phyloP scores from a whole-genome alignment of 1,139 yeast genomes.

The Spathaspora sp. region DNA sequence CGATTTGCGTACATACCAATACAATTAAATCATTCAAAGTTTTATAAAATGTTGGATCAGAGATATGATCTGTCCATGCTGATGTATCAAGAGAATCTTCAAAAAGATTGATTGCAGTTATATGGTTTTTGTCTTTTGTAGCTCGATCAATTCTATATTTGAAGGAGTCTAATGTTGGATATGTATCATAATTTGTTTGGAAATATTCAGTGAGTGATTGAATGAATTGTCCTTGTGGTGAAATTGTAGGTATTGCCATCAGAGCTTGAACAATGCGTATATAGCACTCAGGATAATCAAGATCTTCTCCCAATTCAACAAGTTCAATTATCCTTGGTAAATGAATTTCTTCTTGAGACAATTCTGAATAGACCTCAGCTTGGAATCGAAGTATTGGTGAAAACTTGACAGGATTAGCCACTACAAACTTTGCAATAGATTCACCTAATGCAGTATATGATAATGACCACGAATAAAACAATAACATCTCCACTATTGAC shows the following conservation, averaged over 20 bases:
- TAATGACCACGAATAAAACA: conserved; percentile 16
- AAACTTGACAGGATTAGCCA: conserved; percentile 24
- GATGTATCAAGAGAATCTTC: conserved; percentile 29
- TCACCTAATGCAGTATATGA: conserved; percentile 10
- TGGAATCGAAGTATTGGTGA: conserved; percentile 21
- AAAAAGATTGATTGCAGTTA: conserved; percentile 30
- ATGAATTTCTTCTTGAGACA: background rate
- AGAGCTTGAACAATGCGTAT: conserved; percentile 20
- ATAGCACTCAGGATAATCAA: conserved; percentile 15
- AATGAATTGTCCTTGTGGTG: conserved; percentile 23
- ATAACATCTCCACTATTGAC: conserved; percentile 19
- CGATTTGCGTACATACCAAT: conserved; percentile 18
- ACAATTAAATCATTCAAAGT: conserved; percentile 37
- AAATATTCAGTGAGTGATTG: conserved; percentile 10
- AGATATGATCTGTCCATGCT: conserved; percentile 30
- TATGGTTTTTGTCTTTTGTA: conserved; percentile 18
- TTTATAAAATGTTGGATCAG: conserved; percentile 29
- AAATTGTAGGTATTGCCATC: conserved; percentile 14
- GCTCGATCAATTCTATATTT: conserved; percentile 33
- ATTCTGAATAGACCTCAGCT: conserved; percentile 14
- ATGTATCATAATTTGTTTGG: conserved; percentile 14
- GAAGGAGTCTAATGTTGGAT: conserved; percentile 25
- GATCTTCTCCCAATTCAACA: conserved; percentile 8
- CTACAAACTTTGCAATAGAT: conserved; percentile 18
- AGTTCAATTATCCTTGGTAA: background rate